Conservation (phyloP, 176 grass and related monocot species). For the Urochloa ruziziensis region DNA sequence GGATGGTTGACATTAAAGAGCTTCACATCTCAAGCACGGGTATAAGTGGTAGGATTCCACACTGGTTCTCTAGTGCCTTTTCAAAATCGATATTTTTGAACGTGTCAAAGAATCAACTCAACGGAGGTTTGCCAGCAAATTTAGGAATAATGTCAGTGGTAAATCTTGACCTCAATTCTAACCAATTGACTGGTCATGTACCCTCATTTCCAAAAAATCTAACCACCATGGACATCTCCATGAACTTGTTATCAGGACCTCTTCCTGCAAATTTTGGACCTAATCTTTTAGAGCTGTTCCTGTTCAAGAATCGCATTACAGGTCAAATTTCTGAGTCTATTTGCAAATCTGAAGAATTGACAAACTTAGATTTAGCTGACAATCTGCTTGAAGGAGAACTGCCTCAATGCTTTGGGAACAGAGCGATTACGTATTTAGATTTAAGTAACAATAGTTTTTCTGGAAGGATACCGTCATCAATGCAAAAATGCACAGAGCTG, state of each 20-base stretch:
- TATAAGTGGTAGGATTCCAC: no score
- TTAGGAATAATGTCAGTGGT: not conserved
- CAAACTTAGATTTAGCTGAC: not conserved
- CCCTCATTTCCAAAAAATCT: not conserved
- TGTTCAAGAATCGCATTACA: constrained; percentile 24
- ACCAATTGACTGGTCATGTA: not conserved
- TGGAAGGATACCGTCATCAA: not conserved
- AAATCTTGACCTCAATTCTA: not conserved
- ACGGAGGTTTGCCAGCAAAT: not conserved
- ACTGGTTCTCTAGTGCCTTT: not conserved
- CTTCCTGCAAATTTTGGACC: not conserved
- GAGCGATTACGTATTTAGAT: not conserved
- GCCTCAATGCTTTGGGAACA: not conserved
- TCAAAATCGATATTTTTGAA: not conserved
- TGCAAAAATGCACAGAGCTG: not conserved
- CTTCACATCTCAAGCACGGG: no score
- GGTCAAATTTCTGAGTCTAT: constrained; percentile 28
- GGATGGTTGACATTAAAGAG: no score
- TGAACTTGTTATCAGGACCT: not conserved
- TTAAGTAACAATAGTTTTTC: constrained; percentile 40
- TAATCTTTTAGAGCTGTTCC: not conserved
- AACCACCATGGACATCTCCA: not conserved
- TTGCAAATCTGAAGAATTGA: not conserved
- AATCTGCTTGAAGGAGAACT: constrained; percentile 29
- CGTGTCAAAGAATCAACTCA: constrained; percentile 26